A percentile compares a stretch with the other conserved stretches of the same genome.
Conservation (phyloP, 2,329 filamentous ascomycete genomes). For the Penicillium freii region DNA sequence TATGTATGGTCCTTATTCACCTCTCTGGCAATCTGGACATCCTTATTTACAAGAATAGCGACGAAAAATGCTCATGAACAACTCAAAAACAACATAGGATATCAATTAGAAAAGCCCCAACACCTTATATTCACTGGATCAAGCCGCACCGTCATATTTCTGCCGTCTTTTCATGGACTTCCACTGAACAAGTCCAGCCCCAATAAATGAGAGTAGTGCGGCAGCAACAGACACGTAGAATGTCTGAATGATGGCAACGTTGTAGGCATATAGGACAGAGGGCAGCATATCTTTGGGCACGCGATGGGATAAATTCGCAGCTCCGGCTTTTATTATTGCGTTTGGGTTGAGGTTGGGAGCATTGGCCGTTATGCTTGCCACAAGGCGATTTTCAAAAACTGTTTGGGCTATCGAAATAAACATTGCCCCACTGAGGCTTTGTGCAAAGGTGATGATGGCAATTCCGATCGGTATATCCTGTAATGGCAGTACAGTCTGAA, state of each 20-base stretch:
- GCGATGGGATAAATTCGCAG: slow-evolving; percentile 34
- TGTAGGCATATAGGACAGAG: slow-evolving; percentile 39
- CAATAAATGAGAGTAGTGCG: slow-evolving; percentile 32
- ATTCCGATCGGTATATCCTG: slow-evolving; percentile 38
- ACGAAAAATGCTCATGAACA: background rate
- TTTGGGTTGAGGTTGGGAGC: slow-evolving; percentile 29
- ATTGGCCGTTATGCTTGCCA: slow-evolving; percentile 23
- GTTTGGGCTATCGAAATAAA: slow-evolving; percentile 41
- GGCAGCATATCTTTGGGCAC: slow-evolving; percentile 29
- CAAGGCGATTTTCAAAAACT: slow-evolving; percentile 38
- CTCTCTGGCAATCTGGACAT: background rate
- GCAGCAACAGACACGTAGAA: slow-evolving; percentile 41
- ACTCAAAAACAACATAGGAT: background rate
- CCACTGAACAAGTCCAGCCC: slow-evolving; percentile 40
- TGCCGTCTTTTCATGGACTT: slow-evolving; percentile 33
- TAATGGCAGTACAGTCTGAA: slow-evolving; percentile 35
- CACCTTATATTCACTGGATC: background rate
- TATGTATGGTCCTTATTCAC: background rate
- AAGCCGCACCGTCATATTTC: slow-evolving; percentile 2
- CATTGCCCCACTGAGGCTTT: slow-evolving; percentile 39
- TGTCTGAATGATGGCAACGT: slow-evolving; percentile 37
- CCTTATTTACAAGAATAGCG: background rate
- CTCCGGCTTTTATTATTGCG: slow-evolving; percentile 35
- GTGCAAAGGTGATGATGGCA: slow-evolving; percentile 38
- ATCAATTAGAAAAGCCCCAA: background rate